Base-by-base conservation (phyloP, 2,329 filamentous ascomycete genomes). In the Beauveria australis region DNA sequence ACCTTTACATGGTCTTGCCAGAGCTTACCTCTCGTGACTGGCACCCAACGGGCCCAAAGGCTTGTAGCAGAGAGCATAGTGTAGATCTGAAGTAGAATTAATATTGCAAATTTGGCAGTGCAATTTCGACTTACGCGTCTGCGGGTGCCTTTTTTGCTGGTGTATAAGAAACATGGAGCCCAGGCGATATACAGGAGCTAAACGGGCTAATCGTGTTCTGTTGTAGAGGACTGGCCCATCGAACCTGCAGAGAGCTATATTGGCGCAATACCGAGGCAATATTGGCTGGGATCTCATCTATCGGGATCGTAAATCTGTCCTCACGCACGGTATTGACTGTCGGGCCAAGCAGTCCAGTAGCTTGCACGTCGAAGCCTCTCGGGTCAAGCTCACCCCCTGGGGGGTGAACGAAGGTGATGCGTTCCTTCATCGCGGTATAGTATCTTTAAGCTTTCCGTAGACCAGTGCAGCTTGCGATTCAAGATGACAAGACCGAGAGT, bases 151-250 rank as follows among this genome's bases (percentile, higher is more conserved):
- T 47, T 28, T 59, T 60, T 12, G 58, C 28, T 0, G 89, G 88
- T 0, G 88, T 89, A 70, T 87, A 92, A 67, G 89, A 89, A 28
- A 92, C 78, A 76, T 97, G 92, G 24, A 97, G 76, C 3, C 93
- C 93, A 0, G 92, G 87, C 2, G 91, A 86, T 16, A 92, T 73
- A 62, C 89, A 83, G 56, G 91, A 91, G 48, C 83, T 78, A 67
- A 94, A 88, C 1, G 92, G 92, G 44, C 86, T 80, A 49, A 87
- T 76, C 1, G 82, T 77, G 44, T 82, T 76, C 70, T 87, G 87
- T 1, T 79, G 68, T 7, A 69, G 67, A 2, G 84, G 76, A 16
- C 85, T 83, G n/a, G 83, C 81, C 90, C 92, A 96, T 70, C 89
- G 84, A 62, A 97, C 76, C 72, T 93, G 89, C 47, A 97, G 75